Base-by-base conservation (phyloP, 768 basidiomycete species). In the Naganishia antarctica region DNA sequence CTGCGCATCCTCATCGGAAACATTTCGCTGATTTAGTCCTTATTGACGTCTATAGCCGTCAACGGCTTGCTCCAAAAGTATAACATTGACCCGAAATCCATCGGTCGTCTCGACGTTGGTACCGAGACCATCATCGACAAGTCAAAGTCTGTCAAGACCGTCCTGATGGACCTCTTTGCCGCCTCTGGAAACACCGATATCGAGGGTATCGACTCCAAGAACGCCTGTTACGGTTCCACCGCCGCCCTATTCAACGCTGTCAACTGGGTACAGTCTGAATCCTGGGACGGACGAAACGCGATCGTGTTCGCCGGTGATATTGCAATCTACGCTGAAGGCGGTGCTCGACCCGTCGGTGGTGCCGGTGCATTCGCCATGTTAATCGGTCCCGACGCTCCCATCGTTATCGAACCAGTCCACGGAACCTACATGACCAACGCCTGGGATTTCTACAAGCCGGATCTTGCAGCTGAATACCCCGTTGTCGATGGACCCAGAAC, bases 51-150 rank as follows among this genome's bases (percentile, higher is more conserved):
- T 23, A 5, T n/a, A 57, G 94, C 87, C 71, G 93, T 96, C 72
- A 83, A 85, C 67, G 88, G 87, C 69, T 86, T 99, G 41, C 83
- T 99, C 66, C 84, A 89, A 74, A 96, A 94, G 80, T 96, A 86
- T 84, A 87, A 91, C 81, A 84, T 99, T 74, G 93, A 97, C 82
- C 91, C 96, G 71, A 87, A 84, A 74, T 91, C 91, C 59, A 92
- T 99, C 77, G 96, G 96, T 64, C 92, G 96, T 69, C 86, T 99
- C 65, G 96, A 99, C 69, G 91, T 98, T 64, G 96, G 96, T 49
- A 99, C 96, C 26, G 96, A 99, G 78, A 97, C 96, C 43, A 90
- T 98, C 80, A 96, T 99, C 72, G 96, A 99, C 85, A 98, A 98
- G 82, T 93, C 91, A 45, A 99, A 99, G 80, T 90, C 94, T 7